Base-by-base conservation (phyloP, 192 early-diverging fungal species). In the Coemansia sp. region DNA sequence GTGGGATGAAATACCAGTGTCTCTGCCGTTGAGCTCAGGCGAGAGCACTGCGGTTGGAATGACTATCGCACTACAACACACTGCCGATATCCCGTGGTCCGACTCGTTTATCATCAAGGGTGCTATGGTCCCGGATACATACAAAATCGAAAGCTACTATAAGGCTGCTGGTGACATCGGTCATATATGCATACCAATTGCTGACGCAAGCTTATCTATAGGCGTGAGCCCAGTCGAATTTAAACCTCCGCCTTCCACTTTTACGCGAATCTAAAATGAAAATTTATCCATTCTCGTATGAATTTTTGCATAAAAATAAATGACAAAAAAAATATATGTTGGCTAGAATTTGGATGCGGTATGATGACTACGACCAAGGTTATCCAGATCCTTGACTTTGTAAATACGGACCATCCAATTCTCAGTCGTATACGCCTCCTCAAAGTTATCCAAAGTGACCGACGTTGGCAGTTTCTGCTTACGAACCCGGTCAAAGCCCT, bases 351-450 rank as follows among this genome's bases (percentile, higher is more conserved):
- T 37, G 11, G 72, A 63, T 3, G 65, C 80, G 1, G 49, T 62
- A 14, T 65, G 73, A 43, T 83, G 80, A 21, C 42, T 72, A 62
- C 97, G 89, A 7, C 98, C 98, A 5, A 98, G 80, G 74, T 90
- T 93, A 79, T 99, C 98, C 67, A 93, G 86, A 39, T 93, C 89
- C 84, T 99, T 99, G 83, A 99, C 96, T 72, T 94, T 88, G 87
- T 96, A 99, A 64, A 99, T 97, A 46, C 98, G 91, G 35, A 99
- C 98, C 81, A 99, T 94, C 92, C 95, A 96, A 85, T 99, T 95
- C 77, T 95, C 92, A 1, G 94, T 89, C 32, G 94, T 95, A 66
- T 91, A 97, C 1, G 91, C 96, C 78, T 99, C 98, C 61, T 99
- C 98, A 63, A 99, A 78, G 49, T 88, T 90, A 28, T 87, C 85